These are phyloP conservation scores for Elsinoe arachidis DNA, from an alignment of 2,329 filamentous ascomycete genomes.

Conservation along the genomic window DNA sequence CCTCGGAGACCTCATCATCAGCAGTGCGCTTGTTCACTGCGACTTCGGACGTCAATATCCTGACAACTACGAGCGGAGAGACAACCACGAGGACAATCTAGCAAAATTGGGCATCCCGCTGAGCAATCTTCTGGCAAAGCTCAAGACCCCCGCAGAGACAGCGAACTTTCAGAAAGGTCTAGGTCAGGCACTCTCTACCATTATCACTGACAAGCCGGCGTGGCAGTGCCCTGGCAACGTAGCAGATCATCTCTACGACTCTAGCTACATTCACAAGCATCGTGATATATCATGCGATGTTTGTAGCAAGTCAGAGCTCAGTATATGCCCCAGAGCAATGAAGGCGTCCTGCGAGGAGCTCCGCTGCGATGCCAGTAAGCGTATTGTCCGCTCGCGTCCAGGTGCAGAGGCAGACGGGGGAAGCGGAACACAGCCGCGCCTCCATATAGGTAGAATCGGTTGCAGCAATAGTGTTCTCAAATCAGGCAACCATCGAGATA, in stretches of 20 bases:
- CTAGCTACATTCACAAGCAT: not conserved
- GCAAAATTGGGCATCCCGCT: slow-evolving; percentile 19
- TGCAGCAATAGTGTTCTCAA: not conserved
- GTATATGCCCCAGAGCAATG: not conserved
- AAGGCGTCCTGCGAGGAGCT: not conserved
- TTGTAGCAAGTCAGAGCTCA: not conserved
- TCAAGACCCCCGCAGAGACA: not conserved
- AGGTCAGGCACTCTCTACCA: too few species aligned
- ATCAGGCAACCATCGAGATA: not conserved
- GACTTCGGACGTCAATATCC: slow-evolving; percentile 25
- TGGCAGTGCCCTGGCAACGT: not conserved
- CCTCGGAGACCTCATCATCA: slow-evolving; percentile 29
- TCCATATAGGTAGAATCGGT: not conserved
- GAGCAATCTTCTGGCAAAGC: not conserved
- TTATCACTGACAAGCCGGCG: not conserved
- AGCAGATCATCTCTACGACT: not conserved
- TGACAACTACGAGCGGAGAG: slow-evolving; percentile 20
- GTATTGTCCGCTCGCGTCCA: not conserved
- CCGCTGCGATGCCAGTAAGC: not conserved
- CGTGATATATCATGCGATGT: not conserved
- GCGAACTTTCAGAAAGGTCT: too few species aligned
- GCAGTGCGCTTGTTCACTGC: slow-evolving; percentile 22
- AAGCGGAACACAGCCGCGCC: not conserved
- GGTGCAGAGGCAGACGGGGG: not conserved
- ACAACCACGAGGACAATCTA: slow-evolving; percentile 18